phyloP scores from a whole-genome alignment of 257 asterid genomes.

The Thymus mandschuricus region DNA sequence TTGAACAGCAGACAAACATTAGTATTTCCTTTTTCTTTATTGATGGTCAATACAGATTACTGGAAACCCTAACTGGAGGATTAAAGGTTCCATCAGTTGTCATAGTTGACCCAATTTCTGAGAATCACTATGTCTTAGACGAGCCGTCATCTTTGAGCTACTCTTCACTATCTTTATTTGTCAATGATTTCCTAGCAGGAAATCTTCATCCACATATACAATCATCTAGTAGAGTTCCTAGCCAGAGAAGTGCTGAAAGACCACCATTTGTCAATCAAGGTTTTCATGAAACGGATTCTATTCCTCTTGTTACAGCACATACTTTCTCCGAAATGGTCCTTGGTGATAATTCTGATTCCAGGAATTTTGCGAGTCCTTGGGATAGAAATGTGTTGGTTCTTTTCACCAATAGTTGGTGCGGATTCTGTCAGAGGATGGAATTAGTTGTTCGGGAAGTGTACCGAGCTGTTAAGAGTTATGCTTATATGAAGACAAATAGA shows the following conservation, averaged over 20 bases:
- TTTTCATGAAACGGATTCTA: conserved; percentile 82
- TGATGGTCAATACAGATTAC: conserved; percentile 81
- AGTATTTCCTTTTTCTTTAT: conserved; percentile 64
- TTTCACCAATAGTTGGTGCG: conserved; percentile 90
- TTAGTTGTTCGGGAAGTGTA: conserved; percentile 89
- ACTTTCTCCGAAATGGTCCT: conserved; percentile 72
- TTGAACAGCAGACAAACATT: conserved; percentile 39
- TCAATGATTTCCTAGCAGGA: conserved; percentile 59
- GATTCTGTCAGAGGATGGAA: conserved; percentile 97
- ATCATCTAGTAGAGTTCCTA: conserved; percentile 54
- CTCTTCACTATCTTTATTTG: conserved; percentile 59
- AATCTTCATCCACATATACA: conserved; percentile 73
- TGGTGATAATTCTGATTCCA: conserved; percentile 56
- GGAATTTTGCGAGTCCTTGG: conserved; percentile 47
- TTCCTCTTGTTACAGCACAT: conserved; percentile 66
- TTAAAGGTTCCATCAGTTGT: conserved; percentile 72
- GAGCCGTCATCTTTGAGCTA: conserved; percentile 49
- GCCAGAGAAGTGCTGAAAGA: conserved; percentile 54
- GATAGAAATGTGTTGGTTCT: conserved; percentile 74
- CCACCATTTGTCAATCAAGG: conserved; percentile 94
- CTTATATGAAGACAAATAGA: conserved; percentile 45
- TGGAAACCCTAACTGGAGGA: conserved; percentile 74
- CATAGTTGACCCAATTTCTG: conserved; percentile 67
- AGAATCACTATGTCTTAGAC: conserved; percentile 61
- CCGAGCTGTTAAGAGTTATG: conserved; percentile 65